phyloP scores from a whole-genome alignment of 225 moss, liverwort and hornwort genomes.

The Ulota crispa region DNA sequence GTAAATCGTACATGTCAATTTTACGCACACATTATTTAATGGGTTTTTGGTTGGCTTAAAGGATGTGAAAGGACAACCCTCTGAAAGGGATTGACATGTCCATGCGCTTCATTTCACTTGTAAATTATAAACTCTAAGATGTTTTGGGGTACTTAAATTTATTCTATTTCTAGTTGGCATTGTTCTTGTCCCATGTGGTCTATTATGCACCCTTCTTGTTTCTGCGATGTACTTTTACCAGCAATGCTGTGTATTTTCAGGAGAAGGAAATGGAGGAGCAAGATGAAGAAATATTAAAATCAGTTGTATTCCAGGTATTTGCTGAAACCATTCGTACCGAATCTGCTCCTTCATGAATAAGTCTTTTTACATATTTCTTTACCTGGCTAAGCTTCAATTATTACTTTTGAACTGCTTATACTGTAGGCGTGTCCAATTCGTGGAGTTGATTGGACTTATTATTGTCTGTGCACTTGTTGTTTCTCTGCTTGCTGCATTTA shows the following conservation, averaged over 20 bases:
- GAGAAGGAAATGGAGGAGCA: conserved; percentile 72
- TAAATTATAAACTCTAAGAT: not conserved
- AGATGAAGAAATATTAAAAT: conserved; percentile 74
- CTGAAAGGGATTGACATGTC: not conserved
- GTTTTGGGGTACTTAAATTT: not conserved
- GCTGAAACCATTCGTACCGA: not conserved
- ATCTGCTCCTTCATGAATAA: not conserved
- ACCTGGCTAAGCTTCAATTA: not conserved
- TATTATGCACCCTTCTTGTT: not conserved
- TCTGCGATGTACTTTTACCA: conserved; percentile 25
- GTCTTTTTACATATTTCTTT: not conserved
- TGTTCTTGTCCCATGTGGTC: not conserved
- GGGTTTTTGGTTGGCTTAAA: not conserved
- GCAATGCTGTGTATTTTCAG: conserved; percentile 34
- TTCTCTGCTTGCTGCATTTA: not conserved
- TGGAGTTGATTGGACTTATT: not conserved
- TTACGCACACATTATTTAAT: not conserved
- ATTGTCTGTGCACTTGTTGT: not conserved
- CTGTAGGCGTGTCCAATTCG: not conserved
- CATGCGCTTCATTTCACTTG: not conserved
- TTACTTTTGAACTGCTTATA: not conserved
- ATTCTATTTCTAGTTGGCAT: not conserved
- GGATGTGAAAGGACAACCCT: not conserved
- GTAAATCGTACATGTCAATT: conserved; percentile 24
- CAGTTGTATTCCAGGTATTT: conserved; percentile 82